Conservation (phyloP, 2,329 filamentous ascomycete species). For the Trichophyton schoenleinii region DNA sequence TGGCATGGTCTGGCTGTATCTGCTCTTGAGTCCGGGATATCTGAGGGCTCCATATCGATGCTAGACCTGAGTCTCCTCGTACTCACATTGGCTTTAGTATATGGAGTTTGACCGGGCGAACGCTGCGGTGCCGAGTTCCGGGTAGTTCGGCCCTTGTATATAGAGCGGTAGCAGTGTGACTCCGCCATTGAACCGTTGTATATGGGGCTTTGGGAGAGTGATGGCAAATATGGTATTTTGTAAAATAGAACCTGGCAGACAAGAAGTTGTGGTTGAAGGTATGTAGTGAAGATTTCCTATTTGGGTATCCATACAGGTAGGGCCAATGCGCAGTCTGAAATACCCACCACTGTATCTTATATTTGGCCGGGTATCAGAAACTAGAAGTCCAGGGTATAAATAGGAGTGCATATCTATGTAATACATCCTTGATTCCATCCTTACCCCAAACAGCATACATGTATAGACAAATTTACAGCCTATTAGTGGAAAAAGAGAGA, state of each 20-base stretch:
- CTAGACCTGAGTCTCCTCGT: background rate
- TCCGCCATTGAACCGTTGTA: background rate
- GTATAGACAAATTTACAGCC: background rate
- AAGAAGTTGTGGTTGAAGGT: background rate
- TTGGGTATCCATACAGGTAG: background rate
- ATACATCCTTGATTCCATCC: background rate
- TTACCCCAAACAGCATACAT: background rate
- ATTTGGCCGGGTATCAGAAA: background rate
- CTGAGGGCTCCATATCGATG: background rate
- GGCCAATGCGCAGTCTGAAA: background rate
- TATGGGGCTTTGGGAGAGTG: background rate
- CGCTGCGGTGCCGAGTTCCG: too few species aligned
- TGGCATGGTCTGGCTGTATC: background rate
- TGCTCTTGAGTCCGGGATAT: too few species aligned
- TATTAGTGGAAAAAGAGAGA: background rate
- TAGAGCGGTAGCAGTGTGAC: background rate
- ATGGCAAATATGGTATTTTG: background rate
- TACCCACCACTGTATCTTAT: too few species aligned
- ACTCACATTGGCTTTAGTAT: background rate
- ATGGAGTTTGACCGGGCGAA: background rate
- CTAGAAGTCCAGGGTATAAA: background rate
- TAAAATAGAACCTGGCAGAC: background rate
- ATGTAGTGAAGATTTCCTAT: conserved; percentile 3
- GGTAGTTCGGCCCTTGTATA: background rate
- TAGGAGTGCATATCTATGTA: background rate